Percentiles rank a stretch among this genome's conserved stretches.
Conservation (phyloP, 2,329 filamentous ascomycete genomes). For the Talaromyces verruculosus region DNA sequence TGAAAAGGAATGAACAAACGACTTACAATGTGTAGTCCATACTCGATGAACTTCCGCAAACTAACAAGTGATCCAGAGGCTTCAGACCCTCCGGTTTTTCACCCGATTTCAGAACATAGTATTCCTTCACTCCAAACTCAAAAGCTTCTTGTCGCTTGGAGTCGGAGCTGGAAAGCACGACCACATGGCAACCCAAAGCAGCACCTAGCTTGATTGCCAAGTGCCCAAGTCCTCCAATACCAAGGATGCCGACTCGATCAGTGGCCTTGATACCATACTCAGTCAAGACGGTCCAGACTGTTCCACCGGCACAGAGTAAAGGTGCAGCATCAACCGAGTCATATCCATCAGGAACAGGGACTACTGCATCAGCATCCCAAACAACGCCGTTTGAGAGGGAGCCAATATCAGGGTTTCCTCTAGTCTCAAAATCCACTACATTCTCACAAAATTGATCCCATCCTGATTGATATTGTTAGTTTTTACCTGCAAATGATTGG, state of each 20-base stretch:
- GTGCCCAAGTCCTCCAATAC: constrained; percentile 68
- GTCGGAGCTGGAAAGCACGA: constrained; percentile 32
- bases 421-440: constrained; percentile 31
- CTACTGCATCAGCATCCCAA: constrained; percentile 37
- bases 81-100: constrained; percentile 67
- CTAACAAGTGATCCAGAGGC: constrained; percentile 15
- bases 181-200: constrained; percentile 63
- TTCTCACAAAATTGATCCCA: constrained; percentile 3
- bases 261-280: constrained; percentile 60
- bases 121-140: constrained; percentile 60
- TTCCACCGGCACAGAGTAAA: constrained; percentile 41
- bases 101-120: constrained; percentile 67
- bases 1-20: background rate
- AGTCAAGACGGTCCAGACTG: constrained; percentile 57
- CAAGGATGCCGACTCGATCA: constrained; percentile 68
- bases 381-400: constrained; percentile 34
- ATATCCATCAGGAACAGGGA: constrained; percentile 40
- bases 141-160: constrained; percentile 32
- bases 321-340: constrained; percentile 34
- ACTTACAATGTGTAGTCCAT: constrained; percentile 17
- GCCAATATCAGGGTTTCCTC: constrained; percentile 35
- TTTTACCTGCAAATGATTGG: background rate
- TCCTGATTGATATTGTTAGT: constrained; percentile 22
- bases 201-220: constrained; percentile 68
- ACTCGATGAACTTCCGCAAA: constrained; percentile 8